These are phyloP conservation scores for Warburgia ugandensis DNA, from an alignment of 164 flowering plant genomes.

Conservation along the genomic window DNA sequence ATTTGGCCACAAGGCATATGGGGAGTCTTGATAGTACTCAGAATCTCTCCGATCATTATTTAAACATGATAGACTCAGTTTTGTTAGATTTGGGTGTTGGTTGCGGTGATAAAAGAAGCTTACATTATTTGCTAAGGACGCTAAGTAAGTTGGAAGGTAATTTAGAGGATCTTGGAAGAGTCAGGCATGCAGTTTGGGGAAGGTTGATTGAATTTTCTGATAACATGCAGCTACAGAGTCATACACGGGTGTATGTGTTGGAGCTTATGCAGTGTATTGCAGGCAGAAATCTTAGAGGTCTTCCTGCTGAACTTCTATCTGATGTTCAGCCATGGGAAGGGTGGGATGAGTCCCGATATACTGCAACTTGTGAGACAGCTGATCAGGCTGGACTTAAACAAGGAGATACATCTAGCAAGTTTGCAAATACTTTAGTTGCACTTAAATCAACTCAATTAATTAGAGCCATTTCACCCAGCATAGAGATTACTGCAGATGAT, in stretches of 20 bases:
- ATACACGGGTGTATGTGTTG: constrained; percentile 56
- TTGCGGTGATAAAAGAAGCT: constrained; percentile 25
- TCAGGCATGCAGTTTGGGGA: constrained; percentile 72
- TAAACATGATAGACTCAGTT: constrained; percentile 43
- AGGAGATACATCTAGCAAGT: constrained; percentile 40
- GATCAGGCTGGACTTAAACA: constrained; percentile 24
- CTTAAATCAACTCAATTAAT: constrained; percentile 75
- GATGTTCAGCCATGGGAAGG: constrained; percentile 77
- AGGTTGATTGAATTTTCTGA: constrained; percentile 53
- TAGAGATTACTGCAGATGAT: constrained; percentile 66
- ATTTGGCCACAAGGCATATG: constrained; percentile 8
- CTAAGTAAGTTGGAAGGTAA: constrained; percentile 60
- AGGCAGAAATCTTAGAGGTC: constrained; percentile 37
- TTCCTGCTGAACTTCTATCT: constrained; percentile 32
- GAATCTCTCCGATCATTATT: constrained; percentile 51
- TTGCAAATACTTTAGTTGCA: constrained; percentile 70
- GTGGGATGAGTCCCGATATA: constrained; percentile 47
- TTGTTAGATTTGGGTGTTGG: constrained; percentile 42
- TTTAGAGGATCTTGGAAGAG: constrained; percentile 44
- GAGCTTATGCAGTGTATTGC: constrained; percentile 74
- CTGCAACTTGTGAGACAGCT: constrained; percentile 22
- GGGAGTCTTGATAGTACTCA: constrained; percentile 12
- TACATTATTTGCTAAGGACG: constrained; percentile 49
- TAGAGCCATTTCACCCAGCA: constrained; percentile 45
- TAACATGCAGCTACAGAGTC: constrained; percentile 58